These are phyloP conservation scores for Diplodia sapinea DNA, from an alignment of 2,329 filamentous ascomycete species.

Conservation along the genomic window DNA sequence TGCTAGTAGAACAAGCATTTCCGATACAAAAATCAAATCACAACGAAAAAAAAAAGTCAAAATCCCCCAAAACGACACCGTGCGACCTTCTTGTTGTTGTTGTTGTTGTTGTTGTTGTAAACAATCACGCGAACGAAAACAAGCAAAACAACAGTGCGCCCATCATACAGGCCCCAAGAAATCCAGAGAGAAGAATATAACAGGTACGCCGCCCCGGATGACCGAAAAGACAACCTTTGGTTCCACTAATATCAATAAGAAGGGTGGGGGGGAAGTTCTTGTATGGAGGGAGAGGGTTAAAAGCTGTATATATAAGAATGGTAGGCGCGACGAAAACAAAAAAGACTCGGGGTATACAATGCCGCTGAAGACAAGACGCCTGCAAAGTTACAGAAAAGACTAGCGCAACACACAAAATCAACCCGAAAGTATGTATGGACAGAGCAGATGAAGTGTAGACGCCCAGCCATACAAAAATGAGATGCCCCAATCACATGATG, in stretches of 20 bases:
- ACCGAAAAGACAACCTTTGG: conserved; percentile 5
- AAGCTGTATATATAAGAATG: conserved; percentile 9
- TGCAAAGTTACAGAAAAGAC: neutral
- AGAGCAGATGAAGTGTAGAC: conserved; percentile 6
- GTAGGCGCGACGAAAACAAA: conserved; percentile 2
- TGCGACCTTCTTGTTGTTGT: too few species aligned
- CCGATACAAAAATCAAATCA: too few species aligned
- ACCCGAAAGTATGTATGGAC: conserved; percentile 11
- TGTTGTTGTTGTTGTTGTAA: too few species aligned
- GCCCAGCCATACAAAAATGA: neutral
- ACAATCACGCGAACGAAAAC: too few species aligned
- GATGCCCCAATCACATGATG: neutral
- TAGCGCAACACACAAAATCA: neutral
- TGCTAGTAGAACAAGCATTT: too few species aligned
- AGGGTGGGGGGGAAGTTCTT: neutral
- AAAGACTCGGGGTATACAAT: conserved; percentile 32
- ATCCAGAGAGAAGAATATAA: neutral
- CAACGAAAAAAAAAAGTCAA: too few species aligned
- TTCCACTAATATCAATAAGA: neutral
- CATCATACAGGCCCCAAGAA: neutral
- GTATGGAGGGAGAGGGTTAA: neutral
- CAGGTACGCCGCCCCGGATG: neutral
- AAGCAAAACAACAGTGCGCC: neutral
- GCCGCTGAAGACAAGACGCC: conserved; percentile 27
- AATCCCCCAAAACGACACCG: too few species aligned